Percentiles rank a stretch among this genome's conserved stretches.
phyloP scores from a whole-genome alignment of 2,329 filamentous ascomycete species.

The Xylariaceae sp. region DNA sequence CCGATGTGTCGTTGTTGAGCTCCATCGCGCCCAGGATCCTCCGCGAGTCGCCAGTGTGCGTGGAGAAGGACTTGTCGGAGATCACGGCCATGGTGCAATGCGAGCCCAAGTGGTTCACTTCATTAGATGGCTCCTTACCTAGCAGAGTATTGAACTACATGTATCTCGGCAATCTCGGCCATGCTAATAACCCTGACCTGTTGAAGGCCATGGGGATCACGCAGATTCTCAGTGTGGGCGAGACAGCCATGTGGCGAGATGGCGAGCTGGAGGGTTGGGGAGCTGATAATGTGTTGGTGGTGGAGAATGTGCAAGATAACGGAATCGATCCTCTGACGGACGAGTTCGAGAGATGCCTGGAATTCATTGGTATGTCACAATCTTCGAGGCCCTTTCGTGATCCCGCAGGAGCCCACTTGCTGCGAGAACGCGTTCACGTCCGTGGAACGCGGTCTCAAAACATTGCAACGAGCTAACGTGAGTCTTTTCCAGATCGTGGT shows the following conservation, averaged over 20 bases:
- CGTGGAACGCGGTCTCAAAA: neutral
- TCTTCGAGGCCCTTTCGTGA: too few species aligned
- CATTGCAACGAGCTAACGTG: slow-evolving; percentile 6
- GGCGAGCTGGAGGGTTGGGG: slow-evolving; percentile 71
- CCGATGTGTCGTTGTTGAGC: slow-evolving; percentile 79
- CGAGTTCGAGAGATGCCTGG: slow-evolving; percentile 79
- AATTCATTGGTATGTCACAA: slow-evolving; percentile 75
- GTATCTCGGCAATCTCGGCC: slow-evolving; percentile 89
- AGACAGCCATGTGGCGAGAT: slow-evolving; percentile 76
- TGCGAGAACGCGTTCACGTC: slow-evolving; percentile 4
- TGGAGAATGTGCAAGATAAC: slow-evolving; percentile 91
- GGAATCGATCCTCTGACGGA: slow-evolving; percentile 87
- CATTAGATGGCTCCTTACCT: slow-evolving; percentile 85
- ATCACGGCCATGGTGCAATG: slow-evolving; percentile 49
- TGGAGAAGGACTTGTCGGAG: slow-evolving; percentile 48
- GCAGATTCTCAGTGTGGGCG: slow-evolving; percentile 87
- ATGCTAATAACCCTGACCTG: slow-evolving; percentile 90
- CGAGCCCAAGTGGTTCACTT: slow-evolving; percentile 75
- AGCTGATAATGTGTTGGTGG: slow-evolving; percentile 69
- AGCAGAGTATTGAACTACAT: slow-evolving; percentile 88
- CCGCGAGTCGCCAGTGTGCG: slow-evolving; percentile 58
- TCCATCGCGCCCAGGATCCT: slow-evolving; percentile 73
- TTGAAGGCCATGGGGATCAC: slow-evolving; percentile 75
- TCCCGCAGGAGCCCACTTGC: neutral
- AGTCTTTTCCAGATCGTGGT: slow-evolving; percentile 61